phyloP scores from a whole-genome alignment of 2,329 filamentous ascomycete species.

The Pseudocercospora pini-densiflorae region DNA sequence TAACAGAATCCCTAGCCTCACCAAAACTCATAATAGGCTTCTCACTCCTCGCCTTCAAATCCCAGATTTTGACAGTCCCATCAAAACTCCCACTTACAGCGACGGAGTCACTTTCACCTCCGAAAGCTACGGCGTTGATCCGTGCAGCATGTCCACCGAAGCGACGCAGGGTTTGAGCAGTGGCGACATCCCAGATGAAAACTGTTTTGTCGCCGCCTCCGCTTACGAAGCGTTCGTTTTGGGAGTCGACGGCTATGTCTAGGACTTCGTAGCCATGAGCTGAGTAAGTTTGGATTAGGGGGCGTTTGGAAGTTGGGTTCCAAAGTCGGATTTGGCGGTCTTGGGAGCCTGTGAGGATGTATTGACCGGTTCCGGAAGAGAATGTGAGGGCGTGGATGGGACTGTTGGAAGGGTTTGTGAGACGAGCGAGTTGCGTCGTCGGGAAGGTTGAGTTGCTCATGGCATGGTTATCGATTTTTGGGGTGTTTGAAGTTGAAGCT shows the following conservation, averaged over 20 bases:
- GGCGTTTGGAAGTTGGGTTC: constrained; percentile 61
- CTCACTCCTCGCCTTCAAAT: constrained; percentile 58
- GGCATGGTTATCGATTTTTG: constrained; percentile 15
- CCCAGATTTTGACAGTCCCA: constrained; percentile 77
- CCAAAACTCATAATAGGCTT: constrained; percentile 73
- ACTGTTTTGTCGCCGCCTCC: constrained; percentile 87
- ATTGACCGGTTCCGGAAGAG: constrained; percentile 54
- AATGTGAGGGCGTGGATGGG: constrained; percentile 56
- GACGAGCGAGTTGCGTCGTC: constrained; percentile 30
- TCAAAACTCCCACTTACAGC: constrained; percentile 77
- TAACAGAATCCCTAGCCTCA: constrained; percentile 74
- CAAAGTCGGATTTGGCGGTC: constrained; percentile 87
- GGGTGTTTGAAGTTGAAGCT: constrained; percentile 9
- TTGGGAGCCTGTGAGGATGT: constrained; percentile 79
- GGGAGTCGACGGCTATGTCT: constrained; percentile 70
- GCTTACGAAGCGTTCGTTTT: constrained; percentile 87
- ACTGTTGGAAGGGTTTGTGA: constrained; percentile 39
- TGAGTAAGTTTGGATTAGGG: constrained; percentile 82
- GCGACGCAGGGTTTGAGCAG: constrained; percentile 74
- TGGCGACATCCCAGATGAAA: constrained; percentile 92
- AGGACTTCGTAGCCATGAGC: constrained; percentile 94
- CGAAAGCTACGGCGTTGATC: constrained; percentile 80
- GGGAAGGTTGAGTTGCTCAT: constrained; percentile 31
- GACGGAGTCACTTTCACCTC: constrained; percentile 70
- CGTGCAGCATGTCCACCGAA: constrained; percentile 70